Evolutionary conservation across 1,284 basidiomycete species (phyloP), one percentile per base, ranked within the genome.

Genomic region (Puccinia horiana): DNA sequence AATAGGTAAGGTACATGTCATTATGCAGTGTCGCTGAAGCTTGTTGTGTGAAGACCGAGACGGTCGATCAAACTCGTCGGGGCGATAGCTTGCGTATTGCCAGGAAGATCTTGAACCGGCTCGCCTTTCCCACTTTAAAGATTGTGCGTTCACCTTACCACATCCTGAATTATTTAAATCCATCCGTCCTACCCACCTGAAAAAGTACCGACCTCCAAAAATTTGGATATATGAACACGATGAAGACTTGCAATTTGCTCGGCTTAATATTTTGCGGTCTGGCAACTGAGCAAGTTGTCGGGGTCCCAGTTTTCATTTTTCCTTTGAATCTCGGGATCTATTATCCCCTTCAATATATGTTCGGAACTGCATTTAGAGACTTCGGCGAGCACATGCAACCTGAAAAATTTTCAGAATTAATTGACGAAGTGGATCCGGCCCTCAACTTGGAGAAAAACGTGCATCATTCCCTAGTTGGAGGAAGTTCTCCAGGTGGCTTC

Each of bases 301-400:
- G 37, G 9, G 2, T 37, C 37, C 65, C 65, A 69, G 42, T 69
- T 47, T 40, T 40, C 35, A 37, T 23, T 37, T 65, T 65, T 37
- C 40, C 40, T 35, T 6, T 37, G 32, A 65, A 37, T n/a, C 35
- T 65, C 5, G 63, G 20, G 6, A 37, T 18, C 40, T n/a, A 26
- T 32, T 44, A 42, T 14, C 37, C 65, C 3, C 11, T 47, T 16
- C 65, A 69, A 44, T 69, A 9, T 42, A 8, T 69, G 2, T 47
- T 69, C 23, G 65, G 65, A 32, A 47, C 20, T 26, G n/a, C 65
- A 42, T 69, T 69, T 14, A 69, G 20, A 69, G 65, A 69, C n/a
- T 29, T 69, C 8, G 40, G 23, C 1, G 11, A 69, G 9, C 40
- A 20, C 20, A 6, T 69, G 20, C 37, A 4, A 44, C 4, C 65